Evolutionary conservation across 1,284 basidiomycete species (phyloP), one percentile per base, ranked within the genome.

Genomic region (Grifola frondosa): DNA sequence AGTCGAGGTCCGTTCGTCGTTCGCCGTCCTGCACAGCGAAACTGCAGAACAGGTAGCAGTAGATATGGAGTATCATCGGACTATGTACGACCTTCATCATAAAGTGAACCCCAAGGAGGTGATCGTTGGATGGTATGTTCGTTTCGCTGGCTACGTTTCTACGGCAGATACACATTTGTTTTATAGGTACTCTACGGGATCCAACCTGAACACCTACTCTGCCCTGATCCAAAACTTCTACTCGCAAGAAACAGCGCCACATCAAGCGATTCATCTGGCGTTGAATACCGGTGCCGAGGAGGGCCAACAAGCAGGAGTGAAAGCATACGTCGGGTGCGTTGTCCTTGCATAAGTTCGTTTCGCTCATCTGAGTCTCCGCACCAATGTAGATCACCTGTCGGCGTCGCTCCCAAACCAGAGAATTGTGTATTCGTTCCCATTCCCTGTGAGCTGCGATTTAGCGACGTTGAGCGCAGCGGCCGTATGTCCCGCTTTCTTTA

Each of bases 191-290:
- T 91, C 91, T 15, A 94, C 91, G 16, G 87, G 88, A 51, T 88
- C 88, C 4, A 84, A 88, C 52, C 79, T 99, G 48, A 96, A 97
- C 73, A 91, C 91, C 12, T 96, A 96, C 74, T 96, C 94, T 32
- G 94, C 97, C 16, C 78, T 99, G 53, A 97, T 99, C 61, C 97
- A 99, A 78, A 95, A 97, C 70, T 97, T 97, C 70, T 99, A 97
- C 69, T 84, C 91, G 29, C 83, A 89, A 75, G 93, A 99, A 69
- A 94, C 91, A 3, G 74, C 81, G 1, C 89, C 92, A 5, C 81
- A 89, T 65, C 90, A 88, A 46, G 94, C 97, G 5, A 81, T 99
- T 32, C 96, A 99, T 67, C 74, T 99, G 40, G 90, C 93, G 10
- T 74, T 99, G 33, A 93, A 97, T 69, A 96, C 95, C 11, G 87